A percentile compares a stretch with the other conserved stretches of the same genome.
Evolutionary conservation across 371 early-diverging fungal genomes (phyloP).

Genomic region (Rhizopus sp.): DNA sequence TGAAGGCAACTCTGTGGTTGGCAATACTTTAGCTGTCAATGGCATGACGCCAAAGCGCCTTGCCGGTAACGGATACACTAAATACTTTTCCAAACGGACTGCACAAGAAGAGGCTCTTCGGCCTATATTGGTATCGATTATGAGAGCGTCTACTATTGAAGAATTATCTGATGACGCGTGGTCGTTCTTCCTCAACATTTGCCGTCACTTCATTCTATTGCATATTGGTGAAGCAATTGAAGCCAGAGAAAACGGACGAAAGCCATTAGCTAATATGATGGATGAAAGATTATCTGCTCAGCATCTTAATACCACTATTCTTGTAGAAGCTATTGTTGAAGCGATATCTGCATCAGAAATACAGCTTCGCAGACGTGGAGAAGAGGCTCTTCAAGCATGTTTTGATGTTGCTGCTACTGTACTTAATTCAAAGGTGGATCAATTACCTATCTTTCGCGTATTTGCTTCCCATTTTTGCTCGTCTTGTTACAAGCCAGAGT

Average conservation of each 20-base stretch:
- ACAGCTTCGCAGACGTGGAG: slow-evolving; percentile 66
- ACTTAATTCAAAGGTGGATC: slow-evolving; percentile 61
- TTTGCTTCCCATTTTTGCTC: slow-evolving; percentile 82
- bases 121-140: slow-evolving; percentile 65
- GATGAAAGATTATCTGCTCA: slow-evolving; percentile 46
- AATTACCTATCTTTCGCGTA: slow-evolving; percentile 73
- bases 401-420: slow-evolving; percentile 62
- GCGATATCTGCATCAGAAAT: slow-evolving; percentile 71
- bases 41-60: slow-evolving; percentile 45
- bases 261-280: slow-evolving; percentile 51
- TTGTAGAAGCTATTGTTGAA: slow-evolving; percentile 82
- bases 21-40: slow-evolving; percentile 28
- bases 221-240: slow-evolving; percentile 71
- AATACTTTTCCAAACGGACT: slow-evolving; percentile 51
- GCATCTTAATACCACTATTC: slow-evolving; percentile 58
- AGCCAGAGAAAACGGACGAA: slow-evolving; percentile 51
- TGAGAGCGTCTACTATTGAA: slow-evolving; percentile 65
- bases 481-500: slow-evolving; percentile 84
- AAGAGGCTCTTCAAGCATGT: slow-evolving; percentile 63
- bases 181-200: slow-evolving; percentile 66
- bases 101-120: slow-evolving; percentile 72
- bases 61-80: slow-evolving; percentile 46
- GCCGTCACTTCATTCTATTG: slow-evolving; percentile 77
- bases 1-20: slow-evolving; percentile 37
- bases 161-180: slow-evolving; percentile 69